Base-by-base conservation (phyloP, 495 filamentous ascomycete species). In the Aspergillus leporis region DNA sequence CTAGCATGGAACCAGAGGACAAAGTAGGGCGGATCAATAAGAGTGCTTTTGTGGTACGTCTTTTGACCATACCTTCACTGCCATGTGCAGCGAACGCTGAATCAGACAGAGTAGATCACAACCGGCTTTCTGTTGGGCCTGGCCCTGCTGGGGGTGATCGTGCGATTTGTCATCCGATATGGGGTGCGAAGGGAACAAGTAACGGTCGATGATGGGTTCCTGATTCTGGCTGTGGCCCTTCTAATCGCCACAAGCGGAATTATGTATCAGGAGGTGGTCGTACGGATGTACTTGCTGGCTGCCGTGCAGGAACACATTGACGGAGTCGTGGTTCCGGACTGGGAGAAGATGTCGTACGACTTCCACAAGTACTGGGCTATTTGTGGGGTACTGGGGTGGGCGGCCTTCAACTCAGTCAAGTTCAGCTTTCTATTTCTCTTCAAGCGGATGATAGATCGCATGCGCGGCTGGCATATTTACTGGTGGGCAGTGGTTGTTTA, bases 381-480 rank as follows among this genome's bases (percentile, higher is more conserved):
- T n/a, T 47, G 45, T 22, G 45, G 45, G 23, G 19, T 47, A 23
- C 45, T 47, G 45, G 45, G 45, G 1, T 47, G 45, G 45, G 23
- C 45, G n/a, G n/a, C n/a, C 7, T 47, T 47, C 45, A 22, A 47
- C n/a, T 19, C 45, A 10, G 45, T 47, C 45, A 47, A 47, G 13
- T 47, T 47, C 4, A 47, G 45, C n/a, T 47, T 47, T 23, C 45
- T 47, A 7, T 47, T 47, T 21, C 23, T 47, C 45, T 47, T 47
- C 45, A 13, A 23, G 45, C n/a, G 23, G 3, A 18, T 47, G 19
- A 47, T 47, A 10, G 19, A 47, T 22, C 45, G 23, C n/a, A 4
- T 47, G 45, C 45, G 18, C 16, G 10, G 4, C 45, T 47, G 10
- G 45, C 45, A 5, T 23, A 18, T 47, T 5, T 47, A 47, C 23